Evolutionary conservation across 1,284 basidiomycete genomes (phyloP).

Genomic region (Chalciporus piperatoides): DNA sequence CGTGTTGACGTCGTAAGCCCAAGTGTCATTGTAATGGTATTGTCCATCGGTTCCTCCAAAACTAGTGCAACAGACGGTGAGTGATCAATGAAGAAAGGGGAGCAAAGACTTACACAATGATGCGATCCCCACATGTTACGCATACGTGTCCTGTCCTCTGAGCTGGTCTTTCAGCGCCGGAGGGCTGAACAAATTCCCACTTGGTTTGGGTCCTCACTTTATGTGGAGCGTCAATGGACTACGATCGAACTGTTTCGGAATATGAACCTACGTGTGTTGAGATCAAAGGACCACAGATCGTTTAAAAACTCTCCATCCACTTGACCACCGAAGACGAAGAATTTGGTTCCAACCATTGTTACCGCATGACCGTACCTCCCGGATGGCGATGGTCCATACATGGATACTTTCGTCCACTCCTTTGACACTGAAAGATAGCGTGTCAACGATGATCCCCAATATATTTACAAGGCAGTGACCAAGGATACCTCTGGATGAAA

Average conservation of each 20-base stretch:
- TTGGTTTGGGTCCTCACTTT: conserved; percentile 67
- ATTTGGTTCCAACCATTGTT: conserved; percentile 87
- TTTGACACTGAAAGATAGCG: conserved; percentile 57
- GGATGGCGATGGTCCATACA: conserved; percentile 71
- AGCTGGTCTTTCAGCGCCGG: conserved; percentile 67
- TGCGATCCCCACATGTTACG: conserved; percentile 80
- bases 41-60: conserved; percentile 98
- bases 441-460: not conserved
- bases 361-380: conserved; percentile 97
- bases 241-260: conserved; percentile 5
- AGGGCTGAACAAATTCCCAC: conserved; percentile 80
- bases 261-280: conserved; percentile 76
- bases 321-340: conserved; percentile 97
- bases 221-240: conserved; percentile 2
- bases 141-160: conserved; percentile 92
- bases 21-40: conserved; percentile 99
- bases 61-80: conserved; percentile 40
- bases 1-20: conserved; percentile 88
- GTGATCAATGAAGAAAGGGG: conserved; percentile 6
- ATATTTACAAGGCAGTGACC: not conserved
- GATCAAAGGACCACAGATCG: conserved; percentile 96
- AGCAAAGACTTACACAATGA: conserved; percentile 67
- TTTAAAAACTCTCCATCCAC: conserved; percentile 95
- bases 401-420: conserved; percentile 91
- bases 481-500: conserved; percentile 5